Conservation (phyloP, 2,329 filamentous ascomycete genomes). For the Aspergillus terreus region DNA sequence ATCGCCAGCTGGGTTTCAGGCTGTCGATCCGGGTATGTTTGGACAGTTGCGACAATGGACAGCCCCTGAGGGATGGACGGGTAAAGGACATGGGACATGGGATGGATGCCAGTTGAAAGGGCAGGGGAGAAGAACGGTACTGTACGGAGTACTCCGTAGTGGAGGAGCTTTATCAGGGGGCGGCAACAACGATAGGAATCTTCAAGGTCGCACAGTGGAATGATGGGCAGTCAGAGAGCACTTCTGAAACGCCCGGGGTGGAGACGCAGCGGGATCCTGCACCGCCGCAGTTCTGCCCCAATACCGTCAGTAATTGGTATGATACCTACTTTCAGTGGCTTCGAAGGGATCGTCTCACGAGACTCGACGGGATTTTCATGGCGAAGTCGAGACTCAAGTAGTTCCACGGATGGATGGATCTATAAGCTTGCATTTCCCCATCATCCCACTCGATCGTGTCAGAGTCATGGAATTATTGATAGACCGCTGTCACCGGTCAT, state of each 20-base stretch:
- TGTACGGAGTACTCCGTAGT: neutral
- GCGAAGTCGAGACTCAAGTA: too few species aligned
- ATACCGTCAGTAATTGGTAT: neutral
- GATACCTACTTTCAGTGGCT: neutral
- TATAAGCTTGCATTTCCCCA: too few species aligned
- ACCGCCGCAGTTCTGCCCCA: constrained; percentile 7
- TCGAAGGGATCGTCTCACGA: neutral
- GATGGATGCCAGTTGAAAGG: neutral
- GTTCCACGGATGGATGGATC: too few species aligned
- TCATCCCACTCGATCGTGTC: too few species aligned
- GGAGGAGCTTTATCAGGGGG: too few species aligned
- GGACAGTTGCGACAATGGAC: neutral
- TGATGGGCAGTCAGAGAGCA: constrained; percentile 8
- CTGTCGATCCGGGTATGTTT: neutral
- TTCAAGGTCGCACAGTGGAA: neutral
- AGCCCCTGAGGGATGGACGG: neutral
- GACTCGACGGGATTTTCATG: too few species aligned
- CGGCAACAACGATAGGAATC: too few species aligned
- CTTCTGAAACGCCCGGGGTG: constrained; percentile 18
- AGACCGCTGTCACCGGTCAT: neutral
- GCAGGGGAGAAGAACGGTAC: neutral
- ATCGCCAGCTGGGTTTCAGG: neutral
- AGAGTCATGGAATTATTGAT: too few species aligned
- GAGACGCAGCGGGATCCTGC: constrained; percentile 7
- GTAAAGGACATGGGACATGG: too few species aligned